Percentiles rank a stretch among this genome's conserved stretches.
Conservation (phyloP, 2,329 filamentous ascomycete genomes). For the Clarireedia sp. region DNA sequence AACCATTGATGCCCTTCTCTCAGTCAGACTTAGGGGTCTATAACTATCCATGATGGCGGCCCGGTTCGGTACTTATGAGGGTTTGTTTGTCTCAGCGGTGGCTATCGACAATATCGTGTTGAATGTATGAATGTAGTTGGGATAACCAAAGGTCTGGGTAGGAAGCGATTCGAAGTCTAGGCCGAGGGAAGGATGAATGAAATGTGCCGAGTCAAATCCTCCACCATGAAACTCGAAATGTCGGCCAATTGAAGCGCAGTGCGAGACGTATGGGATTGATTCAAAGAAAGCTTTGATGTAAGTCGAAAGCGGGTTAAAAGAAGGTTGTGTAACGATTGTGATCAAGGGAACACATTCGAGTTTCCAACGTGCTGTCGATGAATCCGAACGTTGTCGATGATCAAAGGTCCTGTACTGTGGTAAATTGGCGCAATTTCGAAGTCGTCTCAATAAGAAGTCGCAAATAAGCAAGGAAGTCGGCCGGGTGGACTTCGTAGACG, state of each 20-base stretch:
- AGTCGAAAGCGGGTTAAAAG: slow-evolving; percentile 1
- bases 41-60: slow-evolving; percentile 26
- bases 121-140: neutral
- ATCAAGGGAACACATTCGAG: slow-evolving; percentile 1
- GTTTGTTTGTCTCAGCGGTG: no score
- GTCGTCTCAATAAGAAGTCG: no score
- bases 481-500: no score
- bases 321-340: slow-evolving; percentile 3
- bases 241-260: neutral
- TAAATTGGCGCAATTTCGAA: no score
- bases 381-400: no score
- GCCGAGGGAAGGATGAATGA: slow-evolving; percentile 1
- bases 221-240: neutral
- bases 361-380: slow-evolving; percentile 8
- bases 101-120: neutral
- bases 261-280: neutral
- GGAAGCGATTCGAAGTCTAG: neutral
- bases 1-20: slow-evolving; percentile 50
- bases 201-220: neutral
- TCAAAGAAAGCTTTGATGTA: neutral
- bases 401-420: no score
- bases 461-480: no score
- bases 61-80: neutral
- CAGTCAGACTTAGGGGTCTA: slow-evolving; percentile 51
- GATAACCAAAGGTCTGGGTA: neutral